phyloP scores from a whole-genome alignment of 768 basidiomycete genomes.

The Tricholoma saponaceum region DNA sequence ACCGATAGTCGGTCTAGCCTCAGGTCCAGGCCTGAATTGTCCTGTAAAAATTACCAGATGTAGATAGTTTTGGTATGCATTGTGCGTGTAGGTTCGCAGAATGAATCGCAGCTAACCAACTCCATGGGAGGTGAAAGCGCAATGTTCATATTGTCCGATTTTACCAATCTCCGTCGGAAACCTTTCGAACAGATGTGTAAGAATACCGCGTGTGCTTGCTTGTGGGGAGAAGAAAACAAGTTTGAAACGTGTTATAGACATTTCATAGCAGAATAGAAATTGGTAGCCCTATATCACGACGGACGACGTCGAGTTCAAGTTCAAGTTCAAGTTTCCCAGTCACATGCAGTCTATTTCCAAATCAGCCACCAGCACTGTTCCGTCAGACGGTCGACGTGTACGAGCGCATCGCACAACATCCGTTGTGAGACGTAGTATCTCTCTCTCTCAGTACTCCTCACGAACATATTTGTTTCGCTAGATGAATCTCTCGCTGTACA shows the following conservation, averaged over 20 bases:
- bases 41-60: constrained; percentile 24
- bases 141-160: constrained; percentile 48
- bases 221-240: constrained; percentile 51
- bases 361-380: neutral
- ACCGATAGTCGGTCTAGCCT: constrained; percentile 45
- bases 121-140: constrained; percentile 53
- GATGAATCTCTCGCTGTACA: constrained; percentile 87
- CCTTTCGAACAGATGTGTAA: constrained; percentile 43
- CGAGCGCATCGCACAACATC: neutral
- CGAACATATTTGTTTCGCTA: neutral
- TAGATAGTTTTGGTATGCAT: neutral
- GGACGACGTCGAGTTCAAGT: neutral
- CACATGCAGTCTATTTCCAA: neutral
- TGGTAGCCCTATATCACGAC: too few species aligned
- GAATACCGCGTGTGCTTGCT: constrained; percentile 9
- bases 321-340: neutral
- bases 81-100: neutral
- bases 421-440: neutral
- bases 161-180: constrained; percentile 44
- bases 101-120: constrained; percentile 34
- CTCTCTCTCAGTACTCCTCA: neutral
- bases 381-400: neutral
- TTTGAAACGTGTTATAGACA: constrained; percentile 30
- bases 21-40: constrained; percentile 38
- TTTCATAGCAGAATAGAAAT: neutral